phyloP scores from a whole-genome alignment of 257 asterid genomes.

The Capsicum baccatum region DNA sequence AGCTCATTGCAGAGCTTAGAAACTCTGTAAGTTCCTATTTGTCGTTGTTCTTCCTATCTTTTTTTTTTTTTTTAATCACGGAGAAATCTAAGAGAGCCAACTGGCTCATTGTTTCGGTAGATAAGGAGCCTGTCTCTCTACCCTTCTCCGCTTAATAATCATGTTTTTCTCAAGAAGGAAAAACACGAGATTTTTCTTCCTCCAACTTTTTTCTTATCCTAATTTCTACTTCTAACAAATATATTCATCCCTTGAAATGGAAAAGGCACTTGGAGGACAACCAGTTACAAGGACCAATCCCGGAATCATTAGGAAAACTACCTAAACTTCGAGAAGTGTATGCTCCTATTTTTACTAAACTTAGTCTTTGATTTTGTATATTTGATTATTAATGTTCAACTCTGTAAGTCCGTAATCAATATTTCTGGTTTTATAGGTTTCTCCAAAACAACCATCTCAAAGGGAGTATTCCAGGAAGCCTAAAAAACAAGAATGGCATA shows the following conservation, averaged over 20 bases:
- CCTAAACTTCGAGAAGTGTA: constrained; percentile 74
- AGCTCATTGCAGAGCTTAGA: constrained; percentile 56
- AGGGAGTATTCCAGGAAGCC: constrained; percentile 53
- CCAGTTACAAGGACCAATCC: constrained; percentile 67
- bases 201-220: constrained; percentile 13
- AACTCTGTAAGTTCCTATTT: constrained; percentile 58
- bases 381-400: background rate
- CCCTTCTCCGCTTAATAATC: background rate
- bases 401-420: background rate
- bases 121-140: background rate
- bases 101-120: background rate
- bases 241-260: background rate
- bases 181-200: background rate
- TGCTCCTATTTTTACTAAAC: constrained; percentile 8
- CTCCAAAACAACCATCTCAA: constrained; percentile 71
- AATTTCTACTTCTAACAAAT: background rate
- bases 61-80: background rate
- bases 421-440: constrained; percentile 48
- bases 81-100: background rate
- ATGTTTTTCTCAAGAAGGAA: background rate
- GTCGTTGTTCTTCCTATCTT: background rate
- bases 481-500: constrained; percentile 46
- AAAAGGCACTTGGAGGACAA: constrained; percentile 84
- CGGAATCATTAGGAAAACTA: constrained; percentile 57
- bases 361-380: background rate